Base-by-base conservation (phyloP, 1,284 basidiomycete genomes). In the Tylopilus sp. region DNA sequence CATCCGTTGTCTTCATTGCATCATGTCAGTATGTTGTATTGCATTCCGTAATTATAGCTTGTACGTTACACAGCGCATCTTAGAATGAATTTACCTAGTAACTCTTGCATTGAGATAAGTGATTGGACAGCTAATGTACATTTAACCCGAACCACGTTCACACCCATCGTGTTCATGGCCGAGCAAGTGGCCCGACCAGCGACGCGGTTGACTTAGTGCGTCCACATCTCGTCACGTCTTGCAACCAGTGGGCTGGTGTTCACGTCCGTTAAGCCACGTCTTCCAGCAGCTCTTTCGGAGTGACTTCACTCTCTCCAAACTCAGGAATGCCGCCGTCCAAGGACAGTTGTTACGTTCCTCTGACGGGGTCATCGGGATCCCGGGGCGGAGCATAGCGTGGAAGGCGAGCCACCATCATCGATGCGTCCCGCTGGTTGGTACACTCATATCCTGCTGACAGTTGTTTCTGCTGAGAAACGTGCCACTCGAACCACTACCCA, bases 381-480 rank as follows among this genome's bases (percentile, higher is more conserved):
- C 76, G 50, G 87, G 87, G 17, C 74, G 87, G 59, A 88, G 87
- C 65, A 67, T 91, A 51, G 82, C 79, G 44, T 91, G 88, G 87
- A 91, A 89, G 82, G 87, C 84, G 59, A 57, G 63, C 48, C 44
- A 59, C 56, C 47, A 26, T 41, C 10, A 47, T 50, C 28, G 30
- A 54, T 40, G 43, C 21, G 34, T 46, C 36, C 30, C 40, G 41
- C 21, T 35, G 33, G 7, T 43, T 21, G 33, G 45, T 46, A 26
- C 20, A 31, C 55, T 59, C 31, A 54, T 36, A 43, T 50, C 46
- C 41, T 37, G 40, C 46, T 36, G 44, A 51, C 55, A 88, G 85
- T 59, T 87, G 40, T 86, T 88, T 62, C 71, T 88, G 46, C 68
- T 76, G 12, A 71, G 71, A 46, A 70, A 73, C 38, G 82, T 83